Percentiles rank a stretch among this genome's conserved stretches.
Conservation (phyloP, 257 asterid genomes). For the Anisodus acutangulus region DNA sequence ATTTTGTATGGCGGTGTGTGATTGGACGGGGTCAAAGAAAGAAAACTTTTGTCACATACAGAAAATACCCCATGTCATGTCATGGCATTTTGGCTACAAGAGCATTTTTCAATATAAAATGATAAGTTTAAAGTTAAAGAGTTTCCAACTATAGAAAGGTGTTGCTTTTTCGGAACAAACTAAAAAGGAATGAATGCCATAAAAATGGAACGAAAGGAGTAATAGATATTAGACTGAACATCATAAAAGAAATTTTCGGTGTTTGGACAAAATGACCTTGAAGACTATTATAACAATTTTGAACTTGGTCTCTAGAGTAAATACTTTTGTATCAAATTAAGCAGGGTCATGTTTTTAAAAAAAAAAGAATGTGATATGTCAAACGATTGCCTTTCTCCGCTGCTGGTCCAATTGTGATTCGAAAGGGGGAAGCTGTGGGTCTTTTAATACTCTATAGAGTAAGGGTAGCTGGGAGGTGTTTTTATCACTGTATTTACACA, state of each 20-base stretch:
- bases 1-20: not conserved
- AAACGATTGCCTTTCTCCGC: not conserved
- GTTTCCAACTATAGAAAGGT: not conserved
- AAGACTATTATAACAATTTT: not conserved
- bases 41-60: not conserved
- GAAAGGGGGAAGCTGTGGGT: not conserved
- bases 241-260: not conserved
- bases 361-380: not conserved
- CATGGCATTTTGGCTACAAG: not conserved
- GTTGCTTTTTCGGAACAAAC: not conserved
- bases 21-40: conserved; percentile 10
- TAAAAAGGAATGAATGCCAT: not conserved
- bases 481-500: not conserved
- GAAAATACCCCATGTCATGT: not conserved
- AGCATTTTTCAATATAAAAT: not conserved
- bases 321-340: not conserved
- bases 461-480: not conserved
- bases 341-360: not conserved
- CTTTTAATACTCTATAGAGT: not conserved
- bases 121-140: not conserved
- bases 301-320: conserved; percentile 1
- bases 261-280: conserved; percentile 23
- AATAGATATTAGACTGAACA: not conserved
- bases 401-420: not conserved
- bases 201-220: not conserved